phyloP scores from a whole-genome alignment of 805 yeast species.

The Myxozyma geophila region DNA sequence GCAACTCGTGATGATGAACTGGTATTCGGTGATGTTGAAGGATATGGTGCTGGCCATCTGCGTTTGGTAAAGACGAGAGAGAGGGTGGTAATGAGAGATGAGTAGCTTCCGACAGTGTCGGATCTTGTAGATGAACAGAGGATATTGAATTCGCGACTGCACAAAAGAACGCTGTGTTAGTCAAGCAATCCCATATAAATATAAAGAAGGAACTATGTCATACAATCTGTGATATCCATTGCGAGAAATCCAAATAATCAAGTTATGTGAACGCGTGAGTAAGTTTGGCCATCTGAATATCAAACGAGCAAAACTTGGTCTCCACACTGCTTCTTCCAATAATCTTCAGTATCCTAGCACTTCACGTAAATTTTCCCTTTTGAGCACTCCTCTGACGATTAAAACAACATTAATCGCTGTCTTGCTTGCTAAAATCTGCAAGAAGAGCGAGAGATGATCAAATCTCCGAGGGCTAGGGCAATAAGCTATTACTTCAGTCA shows the following conservation, averaged over 20 bases:
- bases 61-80: conserved; percentile 6
- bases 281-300: background rate
- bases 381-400: too few relatives aligned
- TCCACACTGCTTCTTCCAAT: too few relatives aligned
- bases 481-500: too few relatives aligned
- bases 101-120: conserved; percentile 17
- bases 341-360: too few relatives aligned
- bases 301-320: background rate
- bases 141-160: conserved; percentile 26
- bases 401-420: too few relatives aligned
- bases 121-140: conserved; percentile 24
- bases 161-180: background rate
- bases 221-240: conserved; percentile 29
- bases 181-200: background rate
- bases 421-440: too few relatives aligned
- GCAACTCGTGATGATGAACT: conserved; percentile 4
- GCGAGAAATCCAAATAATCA: background rate
- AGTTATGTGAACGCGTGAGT: background rate
- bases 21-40: conserved; percentile 15
- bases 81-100: conserved; percentile 17
- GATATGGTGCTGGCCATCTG: conserved; percentile 8
- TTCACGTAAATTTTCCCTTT: too few relatives aligned
- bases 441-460: too few relatives aligned
- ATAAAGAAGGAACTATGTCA: background rate
- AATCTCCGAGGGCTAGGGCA: too few relatives aligned